A percentile compares a stretch with the other conserved stretches of the same genome.
These are phyloP conservation scores for Sporisorium iseilematis-ciliati DNA, from an alignment of 1,284 basidiomycete genomes.

Conservation along the genomic window DNA sequence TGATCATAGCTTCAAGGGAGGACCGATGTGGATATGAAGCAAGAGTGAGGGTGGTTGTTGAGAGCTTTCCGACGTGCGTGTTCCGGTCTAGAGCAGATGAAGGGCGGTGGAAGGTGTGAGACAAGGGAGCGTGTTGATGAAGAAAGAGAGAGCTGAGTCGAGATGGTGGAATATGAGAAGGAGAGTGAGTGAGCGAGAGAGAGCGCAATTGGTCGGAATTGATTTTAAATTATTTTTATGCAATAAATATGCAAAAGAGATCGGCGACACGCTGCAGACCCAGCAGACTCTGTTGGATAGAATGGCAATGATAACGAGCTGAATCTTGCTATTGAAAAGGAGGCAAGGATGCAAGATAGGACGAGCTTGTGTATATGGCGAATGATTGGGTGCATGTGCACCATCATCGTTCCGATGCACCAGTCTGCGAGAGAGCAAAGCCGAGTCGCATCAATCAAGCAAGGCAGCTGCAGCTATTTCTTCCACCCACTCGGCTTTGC, in stretches of 20 bases:
- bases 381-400: neutral
- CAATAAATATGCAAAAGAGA: neutral
- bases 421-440: neutral
- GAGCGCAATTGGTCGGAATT: neutral
- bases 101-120: too few relatives aligned
- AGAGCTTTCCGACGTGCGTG: neutral
- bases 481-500: neutral
- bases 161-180: too few relatives aligned
- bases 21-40: neutral
- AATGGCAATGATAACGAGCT: too few relatives aligned
- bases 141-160: too few relatives aligned
- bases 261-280: slow-evolving; percentile 2
- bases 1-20: neutral
- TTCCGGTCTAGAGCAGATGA: too few relatives aligned
- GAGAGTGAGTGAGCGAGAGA: neutral
- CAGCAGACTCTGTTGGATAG: too few relatives aligned
- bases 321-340: too few relatives aligned
- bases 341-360: neutral
- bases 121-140: too few relatives aligned
- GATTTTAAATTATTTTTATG: neutral
- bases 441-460: neutral
- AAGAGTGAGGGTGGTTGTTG: neutral
- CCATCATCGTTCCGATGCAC: too few relatives aligned
- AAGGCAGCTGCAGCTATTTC: neutral
- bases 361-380: neutral